Evolutionary conservation across 1,284 basidiomycete species (phyloP), one percentile per base, ranked within the genome.

Genomic region (Neonothopanus nambi): DNA sequence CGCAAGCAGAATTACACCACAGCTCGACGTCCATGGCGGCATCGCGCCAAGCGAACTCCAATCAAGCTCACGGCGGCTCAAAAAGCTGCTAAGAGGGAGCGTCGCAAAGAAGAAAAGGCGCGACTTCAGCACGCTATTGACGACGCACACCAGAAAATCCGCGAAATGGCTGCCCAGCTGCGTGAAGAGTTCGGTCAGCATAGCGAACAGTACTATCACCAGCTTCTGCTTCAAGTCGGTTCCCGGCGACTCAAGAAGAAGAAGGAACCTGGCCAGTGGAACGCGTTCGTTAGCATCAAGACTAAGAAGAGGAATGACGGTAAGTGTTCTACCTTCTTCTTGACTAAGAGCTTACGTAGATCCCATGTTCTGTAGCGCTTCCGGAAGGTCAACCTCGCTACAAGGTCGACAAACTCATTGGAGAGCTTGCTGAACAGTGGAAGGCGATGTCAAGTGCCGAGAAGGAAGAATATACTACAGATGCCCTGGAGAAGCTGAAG

Each of bases 391-490:
- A 36, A 24, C 51, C 51, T 15, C 41, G 26, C 9, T 21, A 21
- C 5, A 56, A 52, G 13, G 40, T 51, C 7, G 24, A 36, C 24
- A 30, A 37, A 17, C 26, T 33, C 8, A 18, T 42, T 15, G 15
- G n/a, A 9, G 54, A 53, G 21, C 49, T 58, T 39, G 41, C 50
- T 8, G 24, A 11, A 24, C 6, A 12, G 13, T 58, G 56, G 56
- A 47, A 39, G 23, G 48, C 21, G 7, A 51, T 58, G 57, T 42
- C 46, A 6, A 28, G 24, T 17, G 53, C 39, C 8, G 56, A 58
- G 36, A 35, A 51, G 36, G 28, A n/a, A 5, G 42, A n/a, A 8
- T n/a, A 18, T 5, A 50, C 55, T 20, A 39, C 13, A 17, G 51
- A 46, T 18, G 40, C 37, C 6, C 40, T 54, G 13, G 26, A n/a